phyloP scores from a whole-genome alignment of 345 rosid species.

The Rhodomyrtus tomentosa region DNA sequence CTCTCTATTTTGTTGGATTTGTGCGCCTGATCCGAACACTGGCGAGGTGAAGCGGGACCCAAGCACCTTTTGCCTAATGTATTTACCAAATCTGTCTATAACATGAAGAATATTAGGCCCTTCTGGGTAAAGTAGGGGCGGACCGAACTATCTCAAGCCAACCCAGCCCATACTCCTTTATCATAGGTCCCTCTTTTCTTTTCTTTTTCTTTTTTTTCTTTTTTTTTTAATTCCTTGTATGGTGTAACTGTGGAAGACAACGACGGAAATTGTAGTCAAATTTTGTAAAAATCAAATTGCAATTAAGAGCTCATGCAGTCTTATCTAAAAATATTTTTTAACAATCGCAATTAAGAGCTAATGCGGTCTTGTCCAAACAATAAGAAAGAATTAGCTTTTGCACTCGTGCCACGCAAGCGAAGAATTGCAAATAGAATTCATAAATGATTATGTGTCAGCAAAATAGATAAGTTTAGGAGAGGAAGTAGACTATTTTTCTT shows the following conservation, averaged over 20 bases:
- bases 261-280: background rate
- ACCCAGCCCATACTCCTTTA: background rate
- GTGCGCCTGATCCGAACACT: no score
- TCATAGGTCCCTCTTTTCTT: no score
- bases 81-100: background rate
- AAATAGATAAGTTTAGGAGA: background rate
- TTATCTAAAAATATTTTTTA: no score
- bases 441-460: background rate
- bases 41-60: background rate
- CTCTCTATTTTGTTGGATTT: no score
- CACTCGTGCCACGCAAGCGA: background rate
- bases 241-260: background rate
- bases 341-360: background rate
- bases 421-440: background rate
- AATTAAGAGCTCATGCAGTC: background rate
- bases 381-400: background rate
- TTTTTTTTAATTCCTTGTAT: background rate
- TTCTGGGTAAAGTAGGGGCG: background rate
- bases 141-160: background rate
- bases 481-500: background rate
- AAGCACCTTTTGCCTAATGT: background rate
- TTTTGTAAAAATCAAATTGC: background rate
- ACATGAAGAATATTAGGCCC: background rate
- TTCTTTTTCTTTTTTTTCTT: no score
- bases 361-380: background rate